Evolutionary conservation across 2,329 filamentous ascomycete genomes (phyloP).

Genomic region (Fusarium albosuccineum): DNA sequence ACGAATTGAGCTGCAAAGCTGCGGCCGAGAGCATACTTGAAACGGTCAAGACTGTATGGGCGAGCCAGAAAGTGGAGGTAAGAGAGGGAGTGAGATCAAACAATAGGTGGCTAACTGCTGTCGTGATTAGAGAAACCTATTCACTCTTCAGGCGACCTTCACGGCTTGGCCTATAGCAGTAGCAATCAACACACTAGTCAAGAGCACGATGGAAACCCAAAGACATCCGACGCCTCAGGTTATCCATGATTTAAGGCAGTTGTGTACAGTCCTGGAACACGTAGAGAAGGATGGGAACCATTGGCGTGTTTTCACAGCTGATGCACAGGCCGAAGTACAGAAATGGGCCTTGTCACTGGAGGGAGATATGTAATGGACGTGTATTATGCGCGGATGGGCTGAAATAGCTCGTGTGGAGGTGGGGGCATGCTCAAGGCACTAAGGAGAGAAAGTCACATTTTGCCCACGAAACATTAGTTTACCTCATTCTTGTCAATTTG

Average conservation of each 20-base stretch:
- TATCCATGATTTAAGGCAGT: neutral
- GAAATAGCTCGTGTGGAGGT: neutral
- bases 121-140: neutral
- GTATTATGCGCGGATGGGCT: neutral
- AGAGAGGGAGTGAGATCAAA: neutral
- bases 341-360: neutral
- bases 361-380: too few species aligned
- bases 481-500: conserved; percentile 5
- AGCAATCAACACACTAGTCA: neutral
- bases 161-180: neutral
- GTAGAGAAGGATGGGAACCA: neutral
- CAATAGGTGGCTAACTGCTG: neutral
- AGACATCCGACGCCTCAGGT: neutral
- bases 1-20: neutral
- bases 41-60: neutral
- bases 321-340: neutral
- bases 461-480: too few species aligned
- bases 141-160: conserved; percentile 1
- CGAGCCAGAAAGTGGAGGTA: neutral
- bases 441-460: neutral
- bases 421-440: too few species aligned
- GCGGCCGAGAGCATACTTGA: neutral
- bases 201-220: fast-evolving
- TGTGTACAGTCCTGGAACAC: neutral
- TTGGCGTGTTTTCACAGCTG: neutral